These are phyloP conservation scores for Kuraishia ogatae DNA, from an alignment of 805 yeast genomes.

Conservation along the genomic window DNA sequence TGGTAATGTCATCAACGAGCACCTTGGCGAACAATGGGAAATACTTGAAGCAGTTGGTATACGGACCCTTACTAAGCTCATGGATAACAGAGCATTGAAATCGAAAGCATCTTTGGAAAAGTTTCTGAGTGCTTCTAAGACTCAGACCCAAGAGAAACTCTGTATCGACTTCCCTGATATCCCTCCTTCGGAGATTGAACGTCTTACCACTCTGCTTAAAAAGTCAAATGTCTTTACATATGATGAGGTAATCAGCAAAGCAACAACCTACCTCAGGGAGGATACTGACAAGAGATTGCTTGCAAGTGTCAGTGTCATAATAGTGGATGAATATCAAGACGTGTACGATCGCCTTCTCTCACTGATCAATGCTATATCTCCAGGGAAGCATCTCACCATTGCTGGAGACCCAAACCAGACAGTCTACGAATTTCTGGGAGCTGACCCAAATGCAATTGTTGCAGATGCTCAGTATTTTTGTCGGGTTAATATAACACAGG, in stretches of 20 bases:
- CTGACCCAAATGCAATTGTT: slow-evolving; percentile 27
- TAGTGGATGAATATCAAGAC: slow-evolving; percentile 75
- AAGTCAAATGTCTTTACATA: slow-evolving; percentile 14
- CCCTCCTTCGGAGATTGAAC: background rate
- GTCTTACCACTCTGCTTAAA: slow-evolving; percentile 8
- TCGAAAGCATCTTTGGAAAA: background rate
- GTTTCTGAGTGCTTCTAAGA: background rate
- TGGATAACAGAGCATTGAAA: background rate
- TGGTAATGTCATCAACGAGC: slow-evolving; percentile 33
- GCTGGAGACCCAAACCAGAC: slow-evolving; percentile 72
- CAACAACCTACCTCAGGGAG: slow-evolving; percentile 4
- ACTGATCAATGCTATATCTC: slow-evolving; percentile 30
- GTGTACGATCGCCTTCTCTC: slow-evolving; percentile 42
- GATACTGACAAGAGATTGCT: background rate
- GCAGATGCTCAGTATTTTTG: slow-evolving; percentile 6
- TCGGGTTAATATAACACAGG: slow-evolving; percentile 12
- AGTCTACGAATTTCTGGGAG: slow-evolving; percentile 59
- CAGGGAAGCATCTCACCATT: slow-evolving; percentile 44
- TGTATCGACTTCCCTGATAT: background rate
- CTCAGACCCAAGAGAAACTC: background rate
- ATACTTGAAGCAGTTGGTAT: slow-evolving; percentile 51
- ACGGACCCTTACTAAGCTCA: slow-evolving; percentile 19
- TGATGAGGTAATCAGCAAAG: slow-evolving; percentile 15
- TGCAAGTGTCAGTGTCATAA: slow-evolving; percentile 23
- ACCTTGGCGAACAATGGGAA: slow-evolving; percentile 20